phyloP scores from a whole-genome alignment of 371 early-diverging fungal genomes.

The Basidiobolus meristosporus region DNA sequence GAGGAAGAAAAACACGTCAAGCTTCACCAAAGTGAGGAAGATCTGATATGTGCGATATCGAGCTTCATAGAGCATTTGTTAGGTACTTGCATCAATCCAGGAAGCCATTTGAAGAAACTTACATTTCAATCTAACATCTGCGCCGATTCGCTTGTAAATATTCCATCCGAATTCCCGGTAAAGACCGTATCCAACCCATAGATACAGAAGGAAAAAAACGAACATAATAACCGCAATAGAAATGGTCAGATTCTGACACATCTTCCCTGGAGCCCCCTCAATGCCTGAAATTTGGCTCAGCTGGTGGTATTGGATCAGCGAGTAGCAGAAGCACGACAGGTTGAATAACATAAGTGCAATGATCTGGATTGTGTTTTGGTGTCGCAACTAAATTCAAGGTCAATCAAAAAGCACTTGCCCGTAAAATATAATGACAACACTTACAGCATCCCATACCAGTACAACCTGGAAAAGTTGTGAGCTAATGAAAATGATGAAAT shows the following conservation, averaged over 20 bases:
- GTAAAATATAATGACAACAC: too few species aligned
- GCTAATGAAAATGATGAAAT: slow-evolving; percentile 54
- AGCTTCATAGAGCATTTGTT: slow-evolving; percentile 11
- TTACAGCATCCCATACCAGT: slow-evolving; percentile 58
- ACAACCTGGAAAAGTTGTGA: slow-evolving; percentile 52
- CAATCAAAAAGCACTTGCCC: too few species aligned
- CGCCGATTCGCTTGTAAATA: slow-evolving; percentile 85
- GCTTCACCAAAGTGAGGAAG: slow-evolving; percentile 69
- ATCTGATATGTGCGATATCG: slow-evolving; percentile 78
- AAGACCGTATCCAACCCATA: slow-evolving; percentile 18
- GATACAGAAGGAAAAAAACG: slow-evolving; percentile 10
- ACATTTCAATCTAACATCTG: slow-evolving; percentile 72
- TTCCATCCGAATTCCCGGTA: slow-evolving; percentile 87
- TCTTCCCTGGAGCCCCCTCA: slow-evolving; percentile 1
- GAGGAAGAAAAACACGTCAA: slow-evolving; percentile 73
- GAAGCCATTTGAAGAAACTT: slow-evolving; percentile 6
- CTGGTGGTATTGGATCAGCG: slow-evolving; percentile 36
- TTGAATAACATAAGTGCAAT: slow-evolving; percentile 68
- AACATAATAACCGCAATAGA: slow-evolving; percentile 10
- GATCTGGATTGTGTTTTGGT: slow-evolving; percentile 75
- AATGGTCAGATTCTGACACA: slow-evolving; percentile 7
- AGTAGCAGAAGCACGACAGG: slow-evolving; percentile 51
- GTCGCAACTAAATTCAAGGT: slow-evolving; percentile 28
- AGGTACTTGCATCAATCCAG: neutral
- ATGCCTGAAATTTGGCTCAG: neutral